Evolutionary conservation across 1,284 basidiomycete species (phyloP).

Genomic region (Schizophyllum amplum): DNA sequence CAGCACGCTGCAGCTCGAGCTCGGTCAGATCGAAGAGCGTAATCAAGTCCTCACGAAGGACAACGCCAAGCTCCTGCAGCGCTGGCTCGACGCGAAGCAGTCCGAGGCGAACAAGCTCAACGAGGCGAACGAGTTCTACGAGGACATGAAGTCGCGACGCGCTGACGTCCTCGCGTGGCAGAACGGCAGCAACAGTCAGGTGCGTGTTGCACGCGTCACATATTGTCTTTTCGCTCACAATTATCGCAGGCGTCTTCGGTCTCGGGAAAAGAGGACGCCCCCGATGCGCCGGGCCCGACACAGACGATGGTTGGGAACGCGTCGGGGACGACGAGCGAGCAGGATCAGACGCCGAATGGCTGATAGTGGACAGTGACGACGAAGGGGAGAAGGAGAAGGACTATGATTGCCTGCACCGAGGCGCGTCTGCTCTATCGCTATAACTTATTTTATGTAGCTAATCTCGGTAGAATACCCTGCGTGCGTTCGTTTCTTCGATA

Average conservation of each 20-base stretch:
- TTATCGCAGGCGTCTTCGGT: constrained; percentile 13
- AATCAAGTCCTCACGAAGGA: constrained; percentile 84
- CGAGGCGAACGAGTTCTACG: constrained; percentile 79
- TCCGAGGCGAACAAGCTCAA: constrained; percentile 93
- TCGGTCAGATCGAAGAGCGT: constrained; percentile 81
- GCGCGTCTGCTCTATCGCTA: background rate
- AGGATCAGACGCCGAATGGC: constrained; percentile 84
- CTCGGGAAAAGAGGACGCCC: constrained; percentile 68
- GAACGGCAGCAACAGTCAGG: constrained; percentile 28
- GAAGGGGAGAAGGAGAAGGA: background rate
- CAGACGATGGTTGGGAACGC: constrained; percentile 65
- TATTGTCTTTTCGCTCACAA: background rate
- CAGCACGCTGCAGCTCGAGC: constrained; percentile 82
- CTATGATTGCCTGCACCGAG: background rate
- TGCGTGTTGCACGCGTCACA: too few relatives aligned
- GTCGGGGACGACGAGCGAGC: constrained; percentile 56
- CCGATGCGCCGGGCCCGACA: constrained; percentile 30
- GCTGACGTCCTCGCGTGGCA: constrained; percentile 49
- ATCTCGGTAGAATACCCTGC: background rate
- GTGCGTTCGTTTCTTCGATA: background rate
- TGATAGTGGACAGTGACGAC: constrained; percentile 48
- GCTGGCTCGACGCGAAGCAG: constrained; percentile 94
- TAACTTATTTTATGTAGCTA: background rate
- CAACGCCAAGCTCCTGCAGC: constrained; percentile 89
- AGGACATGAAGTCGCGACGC: constrained; percentile 68